A percentile compares a stretch with the other conserved stretches of the same genome.
Conservation (phyloP, 495 filamentous ascomycete genomes). For the Sporormia fimetaria region DNA sequence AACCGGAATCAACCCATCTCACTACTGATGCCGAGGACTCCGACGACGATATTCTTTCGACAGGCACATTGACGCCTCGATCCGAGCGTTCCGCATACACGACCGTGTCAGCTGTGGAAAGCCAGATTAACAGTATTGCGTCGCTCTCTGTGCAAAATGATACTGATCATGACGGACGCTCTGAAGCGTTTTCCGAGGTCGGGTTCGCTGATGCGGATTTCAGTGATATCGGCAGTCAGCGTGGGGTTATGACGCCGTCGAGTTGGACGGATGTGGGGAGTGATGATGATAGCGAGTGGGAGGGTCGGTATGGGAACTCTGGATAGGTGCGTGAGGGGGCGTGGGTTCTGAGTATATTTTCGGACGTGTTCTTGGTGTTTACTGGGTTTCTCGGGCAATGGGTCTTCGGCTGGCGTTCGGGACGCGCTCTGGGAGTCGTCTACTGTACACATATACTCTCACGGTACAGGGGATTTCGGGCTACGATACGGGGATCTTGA, state of each 20-base stretch:
- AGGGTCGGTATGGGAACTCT: slow-evolving; percentile 7
- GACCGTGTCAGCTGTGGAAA: slow-evolving; percentile 13
- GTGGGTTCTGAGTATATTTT: background rate
- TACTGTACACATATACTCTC: background rate
- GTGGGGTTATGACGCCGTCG: slow-evolving; percentile 20
- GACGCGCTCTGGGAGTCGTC: no score
- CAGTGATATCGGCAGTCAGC: slow-evolving; percentile 11
- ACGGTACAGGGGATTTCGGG: no score
- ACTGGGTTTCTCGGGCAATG: background rate
- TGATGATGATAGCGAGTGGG: slow-evolving; percentile 26
- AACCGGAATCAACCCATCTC: slow-evolving; percentile 3
- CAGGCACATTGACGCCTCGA: slow-evolving; percentile 24
- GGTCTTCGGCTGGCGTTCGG: no score
- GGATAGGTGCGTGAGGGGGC: slow-evolving; percentile 6
- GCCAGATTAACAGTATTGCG: slow-evolving; percentile 22
- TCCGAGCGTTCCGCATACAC: slow-evolving; percentile 19
- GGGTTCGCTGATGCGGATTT: slow-evolving; percentile 21
- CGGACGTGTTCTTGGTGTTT: background rate
- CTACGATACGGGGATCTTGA: no score
- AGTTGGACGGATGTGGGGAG: slow-evolving; percentile 28
- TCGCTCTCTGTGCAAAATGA: slow-evolving; percentile 22
- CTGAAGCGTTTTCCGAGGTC: slow-evolving; percentile 20
- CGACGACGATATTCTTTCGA: slow-evolving; percentile 16
- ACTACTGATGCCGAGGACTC: slow-evolving; percentile 4
- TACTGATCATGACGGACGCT: slow-evolving; percentile 21